A percentile compares a stretch with the other conserved stretches of the same genome.
Conservation (phyloP, 1,284 basidiomycete genomes). For the Cystobasidium pallidum region DNA sequence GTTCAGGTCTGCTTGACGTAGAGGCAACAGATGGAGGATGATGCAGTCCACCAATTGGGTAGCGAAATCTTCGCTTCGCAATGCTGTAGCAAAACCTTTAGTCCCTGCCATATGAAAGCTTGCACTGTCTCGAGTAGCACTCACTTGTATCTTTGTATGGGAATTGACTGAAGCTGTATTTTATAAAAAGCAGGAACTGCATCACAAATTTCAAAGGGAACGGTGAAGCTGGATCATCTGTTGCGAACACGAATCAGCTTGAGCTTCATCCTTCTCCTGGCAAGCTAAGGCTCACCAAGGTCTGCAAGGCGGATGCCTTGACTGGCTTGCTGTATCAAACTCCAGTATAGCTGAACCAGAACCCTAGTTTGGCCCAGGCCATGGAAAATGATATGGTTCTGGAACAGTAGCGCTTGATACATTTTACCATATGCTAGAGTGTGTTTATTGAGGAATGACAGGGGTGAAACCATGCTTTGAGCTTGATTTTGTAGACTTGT, state of each 20-base stretch:
- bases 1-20: slow-evolving; percentile 48
- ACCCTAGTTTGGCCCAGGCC: slow-evolving; percentile 43
- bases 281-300: slow-evolving; percentile 19
- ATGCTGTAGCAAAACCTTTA: not conserved
- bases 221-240: slow-evolving; percentile 43
- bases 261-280: not conserved
- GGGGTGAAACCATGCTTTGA: not conserved
- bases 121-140: not conserved
- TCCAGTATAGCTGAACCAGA: slow-evolving; percentile 44
- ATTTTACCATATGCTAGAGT: slow-evolving; percentile 48
- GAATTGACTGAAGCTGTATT: slow-evolving; percentile 48
- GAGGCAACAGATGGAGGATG: slow-evolving; percentile 46
- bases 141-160: slow-evolving; percentile 42
- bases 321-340: slow-evolving; percentile 44
- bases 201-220: slow-evolving; percentile 50
- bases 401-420: slow-evolving; percentile 44
- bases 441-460: slow-evolving; percentile 48
- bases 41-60: slow-evolving; percentile 34
- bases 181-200: slow-evolving; percentile 49
- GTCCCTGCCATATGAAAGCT: not conserved
- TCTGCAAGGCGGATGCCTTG: slow-evolving; percentile 15
- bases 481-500: not conserved
- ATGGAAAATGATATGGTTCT: slow-evolving; percentile 43
- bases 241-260: not conserved
- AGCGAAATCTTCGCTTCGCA: slow-evolving; percentile 26